Base-by-base conservation (phyloP, 345 rosid genomes). In the Conringia planisiliqua region DNA sequence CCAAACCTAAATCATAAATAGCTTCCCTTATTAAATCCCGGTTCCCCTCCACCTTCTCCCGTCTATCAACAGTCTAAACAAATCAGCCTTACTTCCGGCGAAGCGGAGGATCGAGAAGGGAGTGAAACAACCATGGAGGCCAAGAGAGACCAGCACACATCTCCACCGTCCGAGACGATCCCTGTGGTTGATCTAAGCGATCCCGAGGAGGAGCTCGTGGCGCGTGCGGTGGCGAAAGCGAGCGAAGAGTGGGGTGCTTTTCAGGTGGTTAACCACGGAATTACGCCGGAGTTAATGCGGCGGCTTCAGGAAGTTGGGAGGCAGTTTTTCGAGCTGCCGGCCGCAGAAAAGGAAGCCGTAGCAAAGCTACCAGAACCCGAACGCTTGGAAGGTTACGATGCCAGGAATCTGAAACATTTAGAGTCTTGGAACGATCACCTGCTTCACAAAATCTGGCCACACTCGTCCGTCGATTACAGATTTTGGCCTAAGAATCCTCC, bases 391-490 rank as follows among this genome's bases (percentile, higher is more conserved):
- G 97, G 86, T 52, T 91, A 91, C 4, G 72, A 16, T 16, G 10
- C 50, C 4, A 44, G 2, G 22, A 6, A 2, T 44, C 4, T 0
- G 16, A 44, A 44, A 6, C 9, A 10, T 44, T 2, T 16, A n/a
- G 22, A 2, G 22, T 16, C 50, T 44, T 44, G 50, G 50, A 44
- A 7, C 50, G 10, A 87, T 75, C 89, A 89, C 47, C 84, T 89
- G 26, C 83, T 91, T 55, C 91, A 91, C 69, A 82, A 4, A 71
- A 78, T 89, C 13, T 89, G 90, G 91, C 97, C 97, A 18, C 89
- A 86, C 50, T 52, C 81, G 0, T 16, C 32, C 20, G 60, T 89
- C 51, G 75, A 87, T 50, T 74, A 86, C 58, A 55, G 16, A 14
- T 91, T 74, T 61, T 89, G 95, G 97, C 97, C 96, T 7, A 42